These are phyloP conservation scores for Dichotomopilus funicola DNA, from an alignment of 2,329 filamentous ascomycete species.

Conservation along the genomic window DNA sequence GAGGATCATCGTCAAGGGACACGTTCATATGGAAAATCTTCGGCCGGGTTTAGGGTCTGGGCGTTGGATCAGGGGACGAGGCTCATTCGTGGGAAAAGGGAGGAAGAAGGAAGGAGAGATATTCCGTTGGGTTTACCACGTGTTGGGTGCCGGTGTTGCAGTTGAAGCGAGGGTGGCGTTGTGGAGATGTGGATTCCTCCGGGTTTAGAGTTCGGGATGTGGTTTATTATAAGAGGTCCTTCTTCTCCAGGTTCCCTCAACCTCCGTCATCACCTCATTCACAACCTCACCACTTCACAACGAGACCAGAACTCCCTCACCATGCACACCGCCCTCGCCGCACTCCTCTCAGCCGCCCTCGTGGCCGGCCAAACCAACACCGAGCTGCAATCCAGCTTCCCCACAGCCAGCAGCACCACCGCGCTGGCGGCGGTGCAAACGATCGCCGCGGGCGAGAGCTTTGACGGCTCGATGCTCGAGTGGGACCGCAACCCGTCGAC, in stretches of 20 bases:
- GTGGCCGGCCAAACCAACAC: constrained; percentile 1
- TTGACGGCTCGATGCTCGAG: constrained; percentile 11
- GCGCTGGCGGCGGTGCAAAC: constrained; percentile 4
- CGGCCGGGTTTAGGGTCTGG: neutral
- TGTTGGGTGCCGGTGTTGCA: too few species aligned
- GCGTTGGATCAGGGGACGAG: too few species aligned
- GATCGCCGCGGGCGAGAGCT: constrained; percentile 1
- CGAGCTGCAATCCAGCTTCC: constrained; percentile 11
- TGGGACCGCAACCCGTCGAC: constrained; percentile 8
- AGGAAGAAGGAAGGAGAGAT: too few species aligned
- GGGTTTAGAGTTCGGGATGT: too few species aligned
- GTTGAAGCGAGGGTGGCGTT: too few species aligned
- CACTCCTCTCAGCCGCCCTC: constrained; percentile 8
- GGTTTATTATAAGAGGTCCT: too few species aligned
- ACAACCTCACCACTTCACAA: neutral
- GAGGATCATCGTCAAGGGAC: neutral
- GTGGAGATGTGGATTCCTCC: too few species aligned
- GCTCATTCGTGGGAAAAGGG: too few species aligned
- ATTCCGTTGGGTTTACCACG: too few species aligned
- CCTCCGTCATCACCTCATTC: too few species aligned
- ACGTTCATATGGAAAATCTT: neutral
- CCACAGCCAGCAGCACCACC: constrained; percentile 6
- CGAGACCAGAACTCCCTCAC: constrained; percentile 2
- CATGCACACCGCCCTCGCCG: constrained; percentile 3
- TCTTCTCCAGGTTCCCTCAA: too few species aligned